A percentile compares a stretch with the other conserved stretches of the same genome.
Evolutionary conservation across 2,329 filamentous ascomycete genomes (phyloP).

Genomic region (Cadophora gregata): DNA sequence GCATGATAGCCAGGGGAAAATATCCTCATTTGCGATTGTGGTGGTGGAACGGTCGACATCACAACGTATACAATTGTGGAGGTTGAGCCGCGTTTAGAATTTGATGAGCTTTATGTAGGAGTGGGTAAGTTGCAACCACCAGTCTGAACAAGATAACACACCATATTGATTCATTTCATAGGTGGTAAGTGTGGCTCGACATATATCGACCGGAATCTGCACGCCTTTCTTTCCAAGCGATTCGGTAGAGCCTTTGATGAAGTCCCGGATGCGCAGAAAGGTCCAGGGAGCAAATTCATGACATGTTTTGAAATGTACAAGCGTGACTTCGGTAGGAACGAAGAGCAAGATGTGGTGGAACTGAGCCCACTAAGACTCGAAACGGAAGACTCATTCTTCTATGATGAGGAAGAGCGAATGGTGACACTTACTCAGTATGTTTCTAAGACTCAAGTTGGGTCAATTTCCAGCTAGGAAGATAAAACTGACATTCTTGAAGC

Average conservation of each 20-base stretch:
- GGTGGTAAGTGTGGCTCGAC: conserved; percentile 40
- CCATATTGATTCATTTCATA: conserved; percentile 6
- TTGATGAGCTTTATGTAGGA: not conserved
- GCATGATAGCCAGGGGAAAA: conserved; percentile 29
- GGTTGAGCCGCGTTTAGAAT: not conserved
- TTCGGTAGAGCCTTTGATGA: conserved; percentile 34
- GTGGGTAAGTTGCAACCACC: not conserved
- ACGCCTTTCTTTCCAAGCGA: conserved; percentile 30
- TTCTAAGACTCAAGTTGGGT: not conserved
- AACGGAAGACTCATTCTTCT: conserved; percentile 23
- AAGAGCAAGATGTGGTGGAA: conserved; percentile 25
- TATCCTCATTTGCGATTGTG: conserved; percentile 39
- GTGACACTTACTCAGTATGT: not conserved
- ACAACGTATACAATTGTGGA: conserved; percentile 35
- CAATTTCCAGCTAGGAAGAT: not conserved
- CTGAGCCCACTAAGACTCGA: conserved; percentile 31
- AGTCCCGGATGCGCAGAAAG: conserved; percentile 28
- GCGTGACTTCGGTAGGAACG: conserved; percentile 28
- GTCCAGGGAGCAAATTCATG: conserved; percentile 17
- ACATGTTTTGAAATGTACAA: conserved; percentile 22
- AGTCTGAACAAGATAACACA: not conserved
- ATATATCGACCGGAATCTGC: conserved; percentile 38
- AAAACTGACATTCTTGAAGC: conserved; percentile 14
- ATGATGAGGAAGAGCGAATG: not conserved
- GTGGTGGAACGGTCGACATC: conserved; percentile 39